Evolutionary conservation across 2,329 filamentous ascomycete genomes (phyloP).

Genomic region (Sclerotinia sclerotiorum): DNA sequence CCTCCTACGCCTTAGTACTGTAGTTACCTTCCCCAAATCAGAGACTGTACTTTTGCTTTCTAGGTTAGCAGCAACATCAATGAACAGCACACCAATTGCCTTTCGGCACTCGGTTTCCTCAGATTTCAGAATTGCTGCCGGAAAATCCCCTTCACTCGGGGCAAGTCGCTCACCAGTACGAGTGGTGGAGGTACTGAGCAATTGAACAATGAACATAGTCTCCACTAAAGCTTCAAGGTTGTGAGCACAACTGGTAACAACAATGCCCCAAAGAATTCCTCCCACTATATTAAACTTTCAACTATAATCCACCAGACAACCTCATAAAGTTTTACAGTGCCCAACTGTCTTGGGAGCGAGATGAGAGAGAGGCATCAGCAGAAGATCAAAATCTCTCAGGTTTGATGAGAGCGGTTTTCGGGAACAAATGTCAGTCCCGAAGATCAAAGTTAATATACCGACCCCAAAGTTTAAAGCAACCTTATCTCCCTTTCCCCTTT

Average conservation of each 20-base stretch:
- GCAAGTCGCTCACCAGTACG: not conserved
- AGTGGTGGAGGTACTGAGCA: no score
- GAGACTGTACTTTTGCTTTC: not conserved
- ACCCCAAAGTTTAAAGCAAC: no score
- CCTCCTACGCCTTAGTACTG: no score
- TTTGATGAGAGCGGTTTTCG: not conserved
- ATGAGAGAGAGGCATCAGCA: not conserved
- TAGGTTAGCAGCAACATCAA: not conserved
- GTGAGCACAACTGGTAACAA: not conserved
- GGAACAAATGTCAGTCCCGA: not conserved
- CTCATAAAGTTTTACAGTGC: not conserved
- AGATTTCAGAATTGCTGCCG: not conserved
- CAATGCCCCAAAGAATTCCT: not conserved
- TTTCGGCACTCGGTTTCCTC: not conserved
- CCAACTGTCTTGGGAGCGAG: not conserved
- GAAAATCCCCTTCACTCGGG: not conserved
- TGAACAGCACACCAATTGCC: not conserved
- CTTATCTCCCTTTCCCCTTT: not conserved
- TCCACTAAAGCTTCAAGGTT: no score
- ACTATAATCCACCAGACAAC: slow-evolving; percentile 7
- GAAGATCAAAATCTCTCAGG: not conserved
- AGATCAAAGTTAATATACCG: not conserved
- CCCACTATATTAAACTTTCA: slow-evolving; percentile 7
- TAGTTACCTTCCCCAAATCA: no score
- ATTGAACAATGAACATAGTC: no score